Evolutionary conservation across 352 stramenopile genomes (phyloP).

Genomic region (Pythium sp.): DNA sequence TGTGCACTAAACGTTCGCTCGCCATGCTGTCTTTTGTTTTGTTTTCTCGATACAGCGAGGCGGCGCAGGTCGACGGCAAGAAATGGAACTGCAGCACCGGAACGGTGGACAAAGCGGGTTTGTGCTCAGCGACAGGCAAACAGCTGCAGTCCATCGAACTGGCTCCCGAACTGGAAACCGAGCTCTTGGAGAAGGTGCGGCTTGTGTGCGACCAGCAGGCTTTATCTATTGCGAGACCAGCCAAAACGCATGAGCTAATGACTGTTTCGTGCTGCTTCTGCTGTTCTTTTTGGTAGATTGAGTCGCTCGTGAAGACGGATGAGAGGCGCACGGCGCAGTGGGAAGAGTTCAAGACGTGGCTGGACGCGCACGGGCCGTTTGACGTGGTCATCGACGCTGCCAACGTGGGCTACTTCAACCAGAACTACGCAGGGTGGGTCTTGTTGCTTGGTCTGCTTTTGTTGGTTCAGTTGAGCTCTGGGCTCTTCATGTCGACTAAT

Average conservation of each 20-base stretch:
- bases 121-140: conserved; percentile 60
- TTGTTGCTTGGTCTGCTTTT: background rate
- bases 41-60: conserved; percentile 39
- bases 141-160: conserved; percentile 73
- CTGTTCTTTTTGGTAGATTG: conserved; percentile 38
- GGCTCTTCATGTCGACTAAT: conserved; percentile 12
- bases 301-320: conserved; percentile 74
- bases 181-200: conserved; percentile 65
- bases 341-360: conserved; percentile 80
- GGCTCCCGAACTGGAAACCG: conserved; percentile 29
- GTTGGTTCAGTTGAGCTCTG: background rate
- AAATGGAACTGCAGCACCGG: conserved; percentile 60
- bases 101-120: conserved; percentile 44
- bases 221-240: conserved; percentile 1
- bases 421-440: conserved; percentile 92
- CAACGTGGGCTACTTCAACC: conserved; percentile 98
- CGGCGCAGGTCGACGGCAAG: conserved; percentile 46
- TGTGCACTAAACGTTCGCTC: background rate
- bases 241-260: background rate
- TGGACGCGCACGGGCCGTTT: conserved; percentile 68
- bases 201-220: background rate
- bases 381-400: conserved; percentile 97
- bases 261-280: background rate
- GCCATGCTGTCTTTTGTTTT: conserved; percentile 2
- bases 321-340: conserved; percentile 73